Evolutionary conservation across 176 grass and related monocot species (phyloP).

Genomic region (Cocos nucifera): DNA sequence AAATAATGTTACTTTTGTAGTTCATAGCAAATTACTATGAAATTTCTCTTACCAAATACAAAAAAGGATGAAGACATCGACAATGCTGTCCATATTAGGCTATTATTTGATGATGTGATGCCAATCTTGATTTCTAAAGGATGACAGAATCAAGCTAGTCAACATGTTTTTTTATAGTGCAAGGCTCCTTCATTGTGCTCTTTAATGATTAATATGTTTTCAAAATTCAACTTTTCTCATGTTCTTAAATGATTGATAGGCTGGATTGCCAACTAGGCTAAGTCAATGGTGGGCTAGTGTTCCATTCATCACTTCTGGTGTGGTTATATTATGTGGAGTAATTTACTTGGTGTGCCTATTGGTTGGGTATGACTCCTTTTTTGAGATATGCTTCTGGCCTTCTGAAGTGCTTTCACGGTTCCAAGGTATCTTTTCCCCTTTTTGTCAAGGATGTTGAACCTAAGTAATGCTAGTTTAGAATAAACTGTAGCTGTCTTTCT

Average conservation of each 20-base stretch:
- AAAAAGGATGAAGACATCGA: no score
- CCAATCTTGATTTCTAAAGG: no score
- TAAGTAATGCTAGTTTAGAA: no score
- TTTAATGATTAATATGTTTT: neutral
- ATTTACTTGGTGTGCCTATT: constrained; percentile 86
- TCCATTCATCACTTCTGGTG: constrained; percentile 76
- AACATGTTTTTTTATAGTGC: no score
- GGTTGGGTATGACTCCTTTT: constrained; percentile 82
- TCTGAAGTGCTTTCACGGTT: constrained; percentile 55
- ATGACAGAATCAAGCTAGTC: no score
- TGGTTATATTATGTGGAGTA: constrained; percentile 49
- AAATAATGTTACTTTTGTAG: no score
- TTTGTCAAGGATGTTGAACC: no score
- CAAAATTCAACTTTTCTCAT: neutral
- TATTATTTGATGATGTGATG: no score
- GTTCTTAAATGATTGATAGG: constrained; percentile 32
- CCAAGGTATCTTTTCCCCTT: constrained; percentile 48
- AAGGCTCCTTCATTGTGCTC: neutral
- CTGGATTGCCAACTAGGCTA: constrained; percentile 68
- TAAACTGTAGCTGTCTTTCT: no score
- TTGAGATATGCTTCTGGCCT: constrained; percentile 87
- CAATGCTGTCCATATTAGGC: no score
- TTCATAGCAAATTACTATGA: no score
- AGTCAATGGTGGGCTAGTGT: constrained; percentile 82
- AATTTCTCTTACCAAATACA: no score